phyloP scores from a whole-genome alignment of 805 yeast genomes.

The Yamadazyma philogaea region DNA sequence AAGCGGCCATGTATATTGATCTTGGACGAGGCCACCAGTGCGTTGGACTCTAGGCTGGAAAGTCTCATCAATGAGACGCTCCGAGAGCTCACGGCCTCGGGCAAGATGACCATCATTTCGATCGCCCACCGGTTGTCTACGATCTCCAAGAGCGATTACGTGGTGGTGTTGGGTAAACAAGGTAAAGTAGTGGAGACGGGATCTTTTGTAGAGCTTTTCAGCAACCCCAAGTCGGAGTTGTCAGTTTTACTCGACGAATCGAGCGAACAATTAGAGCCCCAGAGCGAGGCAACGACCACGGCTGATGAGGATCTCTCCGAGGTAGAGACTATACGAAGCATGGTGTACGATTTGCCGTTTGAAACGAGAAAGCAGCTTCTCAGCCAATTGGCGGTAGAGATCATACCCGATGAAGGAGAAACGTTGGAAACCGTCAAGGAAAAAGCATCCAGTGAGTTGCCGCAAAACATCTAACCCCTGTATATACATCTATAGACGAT shows the following conservation, averaged over 20 bases:
- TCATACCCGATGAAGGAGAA: conserved; percentile 3
- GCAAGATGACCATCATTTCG: conserved; percentile 41
- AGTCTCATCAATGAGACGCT: conserved; percentile 41
- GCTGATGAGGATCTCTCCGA: conserved; percentile 16
- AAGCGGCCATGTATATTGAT: conserved; percentile 62
- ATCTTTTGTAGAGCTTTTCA: conserved; percentile 37
- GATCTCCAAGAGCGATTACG: conserved; percentile 43
- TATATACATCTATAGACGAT: conserved; percentile 8
- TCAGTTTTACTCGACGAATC: conserved; percentile 40
- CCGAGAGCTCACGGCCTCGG: conserved; percentile 33
- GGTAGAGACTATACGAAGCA: conserved; percentile 25
- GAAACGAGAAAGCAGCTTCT: conserved; percentile 29
- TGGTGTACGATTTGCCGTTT: conserved; percentile 36
- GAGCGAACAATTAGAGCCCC: conserved; percentile 19
- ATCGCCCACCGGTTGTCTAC: conserved; percentile 46
- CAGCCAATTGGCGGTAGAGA: conserved; percentile 22
- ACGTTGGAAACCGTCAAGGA: conserved; percentile 4
- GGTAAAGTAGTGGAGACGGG: conserved; percentile 43
- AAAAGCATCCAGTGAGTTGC: conserved; percentile 9
- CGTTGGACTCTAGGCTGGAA: conserved; percentile 54
- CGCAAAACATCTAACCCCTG: conserved; percentile 4
- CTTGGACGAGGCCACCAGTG: conserved; percentile 69
- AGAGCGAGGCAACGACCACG: conserved; percentile 14
- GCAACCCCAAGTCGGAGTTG: conserved; percentile 39
- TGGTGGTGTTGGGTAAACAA: conserved; percentile 40